Evolutionary conservation across 768 basidiomycete species (phyloP).

Genomic region (Leucocoprinus sp.): DNA sequence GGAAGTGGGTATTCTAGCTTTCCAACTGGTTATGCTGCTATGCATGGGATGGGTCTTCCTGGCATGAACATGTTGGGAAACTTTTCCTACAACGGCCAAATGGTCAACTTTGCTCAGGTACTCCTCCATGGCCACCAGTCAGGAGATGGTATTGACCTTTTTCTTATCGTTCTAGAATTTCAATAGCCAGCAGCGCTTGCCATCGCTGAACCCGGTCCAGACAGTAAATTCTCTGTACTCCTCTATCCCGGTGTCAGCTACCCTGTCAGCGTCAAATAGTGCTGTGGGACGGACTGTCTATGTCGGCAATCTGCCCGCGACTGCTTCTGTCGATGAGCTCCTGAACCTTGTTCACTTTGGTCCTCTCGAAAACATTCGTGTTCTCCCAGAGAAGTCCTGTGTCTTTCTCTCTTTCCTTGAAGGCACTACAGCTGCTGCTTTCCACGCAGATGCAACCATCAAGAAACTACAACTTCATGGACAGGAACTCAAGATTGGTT

Average conservation of each 20-base stretch:
- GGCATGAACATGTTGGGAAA: constrained; percentile 63
- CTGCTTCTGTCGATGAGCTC: constrained; percentile 95
- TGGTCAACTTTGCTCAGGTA: constrained; percentile 64
- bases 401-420: constrained; percentile 99
- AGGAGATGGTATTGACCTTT: constrained; percentile 13
- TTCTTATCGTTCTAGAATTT: constrained; percentile 14
- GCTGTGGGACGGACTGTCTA: constrained; percentile 87
- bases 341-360: constrained; percentile 98
- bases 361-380: constrained; percentile 88
- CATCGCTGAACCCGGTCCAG: constrained; percentile 56
- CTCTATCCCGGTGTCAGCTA: constrained; percentile 69
- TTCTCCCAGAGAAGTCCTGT: constrained; percentile 94
- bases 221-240: constrained; percentile 52
- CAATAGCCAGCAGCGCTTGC: constrained; percentile 52
- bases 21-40: constrained; percentile 63
- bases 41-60: constrained; percentile 77
- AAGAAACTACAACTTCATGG: constrained; percentile 91
- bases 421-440: constrained; percentile 84
- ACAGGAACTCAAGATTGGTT: constrained; percentile 97
- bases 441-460: constrained; percentile 94
- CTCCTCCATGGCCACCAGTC: constrained; percentile 5
- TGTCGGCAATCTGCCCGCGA: constrained; percentile 91
- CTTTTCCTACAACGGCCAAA: constrained; percentile 66
- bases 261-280: constrained; percentile 58
- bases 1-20: constrained; percentile 48